Evolutionary conservation across 2,329 filamentous ascomycete species (phyloP), one percentile per base, ranked within the genome.

Genomic region (Epichloe gansuensis): DNA sequence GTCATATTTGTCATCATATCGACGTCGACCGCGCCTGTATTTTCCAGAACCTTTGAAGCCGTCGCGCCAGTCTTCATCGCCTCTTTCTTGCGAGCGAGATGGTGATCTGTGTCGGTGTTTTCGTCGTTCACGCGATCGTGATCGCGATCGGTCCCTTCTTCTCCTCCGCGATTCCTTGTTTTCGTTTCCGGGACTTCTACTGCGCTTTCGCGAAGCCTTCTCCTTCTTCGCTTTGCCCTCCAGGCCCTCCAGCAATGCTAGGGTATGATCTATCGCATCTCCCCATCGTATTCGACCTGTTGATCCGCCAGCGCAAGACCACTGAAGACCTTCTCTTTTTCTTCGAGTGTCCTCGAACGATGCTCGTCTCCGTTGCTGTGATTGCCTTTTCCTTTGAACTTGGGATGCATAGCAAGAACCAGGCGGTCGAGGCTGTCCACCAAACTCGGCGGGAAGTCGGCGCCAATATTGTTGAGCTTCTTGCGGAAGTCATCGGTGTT

Each of bases 371-470:
- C 71, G 37, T 69, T 67, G 17, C 68, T 68, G 0, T 64, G 60
- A 8, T 60, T 60, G 60, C 68, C 60, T 12, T 80, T 75, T 46
- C 74, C 73, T 68, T 90, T 95, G 70, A 91, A 86, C 61, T 88
- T 88, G 1, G 94, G 93, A 62, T 98, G 93, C 80, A 98, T 85
- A 3, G 89, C 89, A 57, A 85, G 74, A 34, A 97, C 85, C 38
- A 97, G 72, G 7, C 91, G 86, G 66, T 97, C 91, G 61, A 98
- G 82, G 66, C 89, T 96, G 66, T 95, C 88, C 52, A 95, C 78
- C 61, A 98, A 73, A 71, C 88, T 95, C 52, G 82, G 78, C 0
- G 91, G 89, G 58, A 96, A 94, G 28, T 80, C 90, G 57, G 85
- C 88, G 52, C 86, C 88, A 69, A 94, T 83, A 34, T 76, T 80